These are phyloP conservation scores for Arthroderma sp. DNA, from an alignment of 2,329 filamentous ascomycete species.

Conservation along the genomic window DNA sequence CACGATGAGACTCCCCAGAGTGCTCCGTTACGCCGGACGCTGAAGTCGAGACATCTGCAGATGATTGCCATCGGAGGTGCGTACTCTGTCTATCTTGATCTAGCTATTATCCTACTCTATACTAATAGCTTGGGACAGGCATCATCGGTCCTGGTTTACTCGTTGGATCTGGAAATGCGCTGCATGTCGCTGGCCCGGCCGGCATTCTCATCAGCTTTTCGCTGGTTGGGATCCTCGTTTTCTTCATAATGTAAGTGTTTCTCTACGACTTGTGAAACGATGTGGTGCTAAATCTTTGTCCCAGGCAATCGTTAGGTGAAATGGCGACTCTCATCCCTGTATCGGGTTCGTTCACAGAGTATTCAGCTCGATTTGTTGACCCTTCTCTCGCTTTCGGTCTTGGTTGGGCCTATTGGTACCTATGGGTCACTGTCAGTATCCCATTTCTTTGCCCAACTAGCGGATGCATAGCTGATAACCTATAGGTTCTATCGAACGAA, in stretches of 20 bases:
- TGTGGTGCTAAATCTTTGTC: neutral
- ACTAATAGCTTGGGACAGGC: constrained; percentile 25
- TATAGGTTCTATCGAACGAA: constrained; percentile 28
- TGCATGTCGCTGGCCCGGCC: constrained; percentile 57
- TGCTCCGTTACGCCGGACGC: constrained; percentile 33
- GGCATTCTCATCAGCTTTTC: constrained; percentile 62
- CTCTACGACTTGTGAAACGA: neutral
- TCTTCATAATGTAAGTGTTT: constrained; percentile 27
- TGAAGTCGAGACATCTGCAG: constrained; percentile 49
- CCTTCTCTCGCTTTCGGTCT: constrained; percentile 56
- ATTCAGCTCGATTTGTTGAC: constrained; percentile 60
- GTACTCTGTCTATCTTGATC: constrained; percentile 49
- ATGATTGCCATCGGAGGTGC: constrained; percentile 51
- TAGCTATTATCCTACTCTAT: neutral
- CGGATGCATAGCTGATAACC: neutral
- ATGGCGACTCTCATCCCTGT: constrained; percentile 61
- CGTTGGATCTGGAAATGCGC: constrained; percentile 57
- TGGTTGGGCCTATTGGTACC: constrained; percentile 56
- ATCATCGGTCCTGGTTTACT: constrained; percentile 59
- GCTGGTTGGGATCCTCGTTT: constrained; percentile 58
- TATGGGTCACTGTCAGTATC: constrained; percentile 31
- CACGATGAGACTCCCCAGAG: constrained; percentile 12
- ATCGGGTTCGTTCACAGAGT: constrained; percentile 57
- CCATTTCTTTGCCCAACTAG: neutral
- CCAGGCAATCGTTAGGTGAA: constrained; percentile 63